Evolutionary conservation across 306 rosid genomes (phyloP).

Genomic region (Quercus variabilis): DNA sequence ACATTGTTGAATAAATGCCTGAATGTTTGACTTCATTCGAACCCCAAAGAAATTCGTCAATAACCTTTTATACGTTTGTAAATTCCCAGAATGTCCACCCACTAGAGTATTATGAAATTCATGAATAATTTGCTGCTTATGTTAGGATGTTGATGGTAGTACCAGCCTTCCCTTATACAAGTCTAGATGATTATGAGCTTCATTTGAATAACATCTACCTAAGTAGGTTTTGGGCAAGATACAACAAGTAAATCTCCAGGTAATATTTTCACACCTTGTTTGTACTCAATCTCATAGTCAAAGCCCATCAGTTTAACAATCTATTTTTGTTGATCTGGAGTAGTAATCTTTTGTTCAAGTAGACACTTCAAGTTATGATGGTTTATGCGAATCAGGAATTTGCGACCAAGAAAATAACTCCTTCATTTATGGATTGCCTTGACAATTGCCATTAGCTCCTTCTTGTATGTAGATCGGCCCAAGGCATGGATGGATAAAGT

Average conservation of each 20-base stretch:
- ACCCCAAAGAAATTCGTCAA: too few species aligned
- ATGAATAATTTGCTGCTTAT: too few species aligned
- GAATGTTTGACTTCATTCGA: too few species aligned
- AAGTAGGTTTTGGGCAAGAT: too few species aligned
- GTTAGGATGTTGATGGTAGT: too few species aligned
- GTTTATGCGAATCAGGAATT: not conserved
- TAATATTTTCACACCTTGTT: not conserved
- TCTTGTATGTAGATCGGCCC: not conserved
- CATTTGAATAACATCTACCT: too few species aligned
- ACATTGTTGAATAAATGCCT: too few species aligned
- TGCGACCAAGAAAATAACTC: not conserved
- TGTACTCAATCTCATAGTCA: not conserved
- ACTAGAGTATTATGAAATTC: too few species aligned
- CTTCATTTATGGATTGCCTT: not conserved
- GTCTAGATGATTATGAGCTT: too few species aligned
- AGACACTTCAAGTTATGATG: not conserved
- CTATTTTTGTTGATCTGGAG: not conserved
- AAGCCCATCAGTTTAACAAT: not conserved
- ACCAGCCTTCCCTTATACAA: too few species aligned
- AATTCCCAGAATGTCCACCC: too few species aligned
- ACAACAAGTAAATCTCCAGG: not conserved
- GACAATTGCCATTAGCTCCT: not conserved
- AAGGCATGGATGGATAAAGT: not conserved
- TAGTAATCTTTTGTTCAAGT: not conserved
- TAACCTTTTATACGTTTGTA: too few species aligned